Percentiles rank a stretch among this genome's conserved stretches.
These are phyloP conservation scores for Epicoccum nigrum DNA, from an alignment of 2,329 filamentous ascomycete species.

Conservation along the genomic window DNA sequence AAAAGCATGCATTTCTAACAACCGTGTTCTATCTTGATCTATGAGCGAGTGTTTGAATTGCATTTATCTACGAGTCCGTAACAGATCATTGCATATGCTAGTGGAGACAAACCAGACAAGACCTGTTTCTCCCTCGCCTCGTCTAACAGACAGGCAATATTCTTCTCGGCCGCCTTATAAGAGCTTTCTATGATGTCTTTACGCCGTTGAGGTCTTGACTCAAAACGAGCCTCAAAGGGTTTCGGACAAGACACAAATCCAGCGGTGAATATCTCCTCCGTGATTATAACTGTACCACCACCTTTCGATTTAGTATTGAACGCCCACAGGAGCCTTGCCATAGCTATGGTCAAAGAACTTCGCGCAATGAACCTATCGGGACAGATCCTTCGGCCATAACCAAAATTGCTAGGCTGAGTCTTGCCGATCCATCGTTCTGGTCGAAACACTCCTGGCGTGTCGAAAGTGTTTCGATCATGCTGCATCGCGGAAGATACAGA, in stretches of 20 bases:
- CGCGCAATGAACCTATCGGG: conserved; percentile 38
- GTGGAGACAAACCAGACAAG: not conserved
- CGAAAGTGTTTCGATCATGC: conserved; percentile 29
- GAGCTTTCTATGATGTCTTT: not conserved
- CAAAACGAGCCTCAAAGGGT: conserved; percentile 36
- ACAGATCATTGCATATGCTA: too few species aligned
- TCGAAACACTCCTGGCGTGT: conserved; percentile 37
- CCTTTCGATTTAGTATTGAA: conserved; percentile 50
- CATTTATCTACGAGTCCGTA: too few species aligned
- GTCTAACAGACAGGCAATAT: not conserved
- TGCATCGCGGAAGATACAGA: conserved; percentile 44
- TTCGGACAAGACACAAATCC: conserved; percentile 32
- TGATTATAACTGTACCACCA: not conserved
- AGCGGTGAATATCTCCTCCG: conserved; percentile 20
- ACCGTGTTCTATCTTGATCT: too few species aligned
- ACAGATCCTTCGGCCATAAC: conserved; percentile 50
- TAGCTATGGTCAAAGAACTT: conserved; percentile 53
- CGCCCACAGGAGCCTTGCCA: conserved; percentile 59
- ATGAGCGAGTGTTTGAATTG: too few species aligned
- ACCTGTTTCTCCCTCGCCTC: not conserved
- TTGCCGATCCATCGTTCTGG: conserved; percentile 45
- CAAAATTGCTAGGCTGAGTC: conserved; percentile 45
- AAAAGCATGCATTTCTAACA: too few species aligned
- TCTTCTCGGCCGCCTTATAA: not conserved
- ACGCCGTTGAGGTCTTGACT: not conserved